Percentiles rank a stretch among this genome's conserved stretches.
These are phyloP conservation scores for Ulota crispa DNA, from an alignment of 225 moss, liverwort and hornwort genomes.

Conservation along the genomic window DNA sequence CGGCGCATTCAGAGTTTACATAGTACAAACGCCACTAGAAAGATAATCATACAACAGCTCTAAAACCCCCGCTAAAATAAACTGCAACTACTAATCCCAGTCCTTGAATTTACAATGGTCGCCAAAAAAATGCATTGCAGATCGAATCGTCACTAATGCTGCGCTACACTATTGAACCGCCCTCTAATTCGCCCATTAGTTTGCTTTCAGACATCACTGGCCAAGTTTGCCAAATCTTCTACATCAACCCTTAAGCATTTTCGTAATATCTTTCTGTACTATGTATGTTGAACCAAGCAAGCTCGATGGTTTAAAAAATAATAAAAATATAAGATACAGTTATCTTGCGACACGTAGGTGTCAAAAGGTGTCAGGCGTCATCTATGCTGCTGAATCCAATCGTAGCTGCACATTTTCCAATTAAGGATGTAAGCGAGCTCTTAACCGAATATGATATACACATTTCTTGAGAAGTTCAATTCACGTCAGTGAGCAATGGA, in stretches of 20 bases:
- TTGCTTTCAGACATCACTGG: neutral
- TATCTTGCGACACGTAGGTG: neutral
- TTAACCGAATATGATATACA: neutral
- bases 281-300: neutral
- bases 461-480: no score
- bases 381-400: conserved; percentile 14
- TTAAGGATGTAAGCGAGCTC: neutral
- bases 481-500: no score
- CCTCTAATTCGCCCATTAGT: neutral
- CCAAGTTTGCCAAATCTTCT: conserved; percentile 8
- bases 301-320: neutral
- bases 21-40: neutral
- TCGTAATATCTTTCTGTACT: neutral
- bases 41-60: conserved; percentile 10
- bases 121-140: neutral
- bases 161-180: neutral
- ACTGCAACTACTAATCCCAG: neutral
- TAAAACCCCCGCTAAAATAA: neutral
- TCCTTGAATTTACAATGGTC: neutral
- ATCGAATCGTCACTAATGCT: neutral
- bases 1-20: neutral
- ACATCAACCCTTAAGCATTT: conserved; percentile 6
- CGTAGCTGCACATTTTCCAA: conserved; percentile 26
- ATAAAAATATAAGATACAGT: neutral
- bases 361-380: neutral